Conservation (phyloP, 1,139 yeast genomes). For the Candida sanyaensis region DNA sequence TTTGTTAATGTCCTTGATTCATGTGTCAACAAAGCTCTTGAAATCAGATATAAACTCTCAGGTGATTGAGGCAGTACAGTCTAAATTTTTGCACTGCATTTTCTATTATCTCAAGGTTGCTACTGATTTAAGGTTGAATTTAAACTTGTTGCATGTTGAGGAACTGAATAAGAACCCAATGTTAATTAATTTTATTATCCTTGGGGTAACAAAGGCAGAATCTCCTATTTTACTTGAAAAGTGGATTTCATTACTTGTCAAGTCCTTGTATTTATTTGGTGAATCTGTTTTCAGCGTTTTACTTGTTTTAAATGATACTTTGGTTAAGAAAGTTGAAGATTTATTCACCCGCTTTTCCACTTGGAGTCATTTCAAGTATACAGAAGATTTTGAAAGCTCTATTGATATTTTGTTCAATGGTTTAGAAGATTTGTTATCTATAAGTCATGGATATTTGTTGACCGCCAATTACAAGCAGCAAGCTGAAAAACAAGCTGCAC, state of each 20-base stretch:
- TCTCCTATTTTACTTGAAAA: slow-evolving; percentile 45
- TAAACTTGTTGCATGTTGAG: slow-evolving; percentile 34
- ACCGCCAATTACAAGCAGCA: slow-evolving; percentile 29
- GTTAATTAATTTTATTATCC: slow-evolving; percentile 35
- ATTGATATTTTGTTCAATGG: slow-evolving; percentile 62
- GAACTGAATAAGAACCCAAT: slow-evolving; percentile 35
- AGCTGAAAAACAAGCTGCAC: slow-evolving; percentile 4
- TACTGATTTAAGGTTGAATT: slow-evolving; percentile 28
- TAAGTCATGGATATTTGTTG: slow-evolving; percentile 59
- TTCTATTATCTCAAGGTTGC: slow-evolving; percentile 34
- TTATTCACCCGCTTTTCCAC: slow-evolving; percentile 29
- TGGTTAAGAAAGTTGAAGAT: slow-evolving; percentile 46
- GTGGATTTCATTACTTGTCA: slow-evolving; percentile 48
- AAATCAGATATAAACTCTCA: slow-evolving; percentile 17
- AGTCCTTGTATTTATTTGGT: slow-evolving; percentile 48
- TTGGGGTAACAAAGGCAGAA: slow-evolving; percentile 37
- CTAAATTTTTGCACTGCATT: slow-evolving; percentile 32
- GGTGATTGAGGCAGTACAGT: slow-evolving; percentile 31
- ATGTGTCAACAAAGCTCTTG: slow-evolving; percentile 24
- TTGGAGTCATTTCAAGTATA: slow-evolving; percentile 19
- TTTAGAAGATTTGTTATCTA: slow-evolving; percentile 59
- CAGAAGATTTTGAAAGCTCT: slow-evolving; percentile 42
- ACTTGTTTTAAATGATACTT: slow-evolving; percentile 48
- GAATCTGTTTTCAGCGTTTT: slow-evolving; percentile 55
- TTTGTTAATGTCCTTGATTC: slow-evolving; percentile 32